These are phyloP conservation scores for Nidularia pulvinata DNA, from an alignment of 768 basidiomycete genomes.

Conservation along the genomic window DNA sequence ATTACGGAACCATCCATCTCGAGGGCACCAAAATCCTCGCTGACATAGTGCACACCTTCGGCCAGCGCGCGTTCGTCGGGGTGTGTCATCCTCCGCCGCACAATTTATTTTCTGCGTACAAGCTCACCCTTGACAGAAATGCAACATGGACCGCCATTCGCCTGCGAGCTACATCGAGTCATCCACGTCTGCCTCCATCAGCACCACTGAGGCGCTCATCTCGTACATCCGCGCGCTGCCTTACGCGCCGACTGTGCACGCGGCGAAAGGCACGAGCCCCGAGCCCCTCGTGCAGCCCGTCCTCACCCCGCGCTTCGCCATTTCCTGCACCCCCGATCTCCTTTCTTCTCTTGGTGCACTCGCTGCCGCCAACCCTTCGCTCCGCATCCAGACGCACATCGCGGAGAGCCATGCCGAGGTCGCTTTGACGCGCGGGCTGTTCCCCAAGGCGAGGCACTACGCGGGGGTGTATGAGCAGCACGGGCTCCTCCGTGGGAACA, in stretches of 20 bases:
- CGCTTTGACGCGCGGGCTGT: conserved; percentile 60
- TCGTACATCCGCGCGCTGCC: conserved; percentile 63
- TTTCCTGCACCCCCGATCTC: conserved; percentile 79
- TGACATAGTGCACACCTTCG: conserved; percentile 61
- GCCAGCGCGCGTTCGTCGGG: conserved; percentile 88
- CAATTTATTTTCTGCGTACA: too few species aligned
- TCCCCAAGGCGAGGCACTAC: conserved; percentile 66
- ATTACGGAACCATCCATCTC: conserved; percentile 83
- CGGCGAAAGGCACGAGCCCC: conserved; percentile 15
- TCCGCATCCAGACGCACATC: conserved; percentile 92
- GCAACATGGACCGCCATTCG: conserved; percentile 83
- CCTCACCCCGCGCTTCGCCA: conserved; percentile 95
- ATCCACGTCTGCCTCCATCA: conserved; percentile 56
- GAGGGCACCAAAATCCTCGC: conserved; percentile 83
- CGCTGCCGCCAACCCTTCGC: conserved; percentile 51
- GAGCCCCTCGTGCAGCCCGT: conserved; percentile 83
- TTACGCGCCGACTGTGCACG: conserved; percentile 17
- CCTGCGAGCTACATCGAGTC: conserved; percentile 73
- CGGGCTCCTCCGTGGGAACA: conserved; percentile 75
- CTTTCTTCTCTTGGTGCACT: conserved; percentile 62
- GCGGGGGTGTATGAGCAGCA: conserved; percentile 81
- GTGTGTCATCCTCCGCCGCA: too few species aligned
- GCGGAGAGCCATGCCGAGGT: conserved; percentile 84
- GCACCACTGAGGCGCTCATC: conserved; percentile 65
- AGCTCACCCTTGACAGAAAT: conserved; percentile 71